Evolutionary conservation across 176 grass and related monocot genomes (phyloP).

Genomic region (Tillandsia fasciculata): DNA sequence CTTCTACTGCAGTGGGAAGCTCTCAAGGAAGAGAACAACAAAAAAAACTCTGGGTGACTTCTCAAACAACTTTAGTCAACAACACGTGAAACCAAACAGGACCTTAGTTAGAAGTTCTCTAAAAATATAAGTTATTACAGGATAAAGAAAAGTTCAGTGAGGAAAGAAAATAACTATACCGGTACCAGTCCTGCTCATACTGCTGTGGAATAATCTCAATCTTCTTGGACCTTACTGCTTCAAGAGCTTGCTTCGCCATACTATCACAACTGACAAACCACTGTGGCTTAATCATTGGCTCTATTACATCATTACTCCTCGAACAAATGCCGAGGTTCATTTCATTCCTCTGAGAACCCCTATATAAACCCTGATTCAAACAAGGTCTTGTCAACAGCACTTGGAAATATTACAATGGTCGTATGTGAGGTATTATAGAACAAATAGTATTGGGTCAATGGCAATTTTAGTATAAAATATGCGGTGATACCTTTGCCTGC

Average conservation of each 20-base stretch:
- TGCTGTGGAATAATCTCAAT: constrained; percentile 94
- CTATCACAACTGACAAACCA: constrained; percentile 80
- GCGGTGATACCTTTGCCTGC: constrained; percentile 46
- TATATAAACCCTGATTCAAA: constrained; percentile 55
- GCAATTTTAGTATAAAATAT: background rate
- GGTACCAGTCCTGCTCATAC: constrained; percentile 88
- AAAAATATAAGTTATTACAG: background rate
- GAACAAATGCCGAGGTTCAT: constrained; percentile 90
- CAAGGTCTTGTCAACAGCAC: constrained; percentile 24
- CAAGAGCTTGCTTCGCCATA: constrained; percentile 72
- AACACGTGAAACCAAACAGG: no score
- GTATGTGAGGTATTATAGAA: background rate
- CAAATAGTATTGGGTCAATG: background rate
- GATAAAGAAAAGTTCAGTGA: background rate
- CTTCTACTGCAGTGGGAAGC: no score
- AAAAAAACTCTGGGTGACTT: no score
- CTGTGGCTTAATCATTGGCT: constrained; percentile 82
- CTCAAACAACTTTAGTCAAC: no score
- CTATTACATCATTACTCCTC: constrained; percentile 73
- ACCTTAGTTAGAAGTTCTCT: no score
- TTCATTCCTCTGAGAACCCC: constrained; percentile 82
- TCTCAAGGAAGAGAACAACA: no score
- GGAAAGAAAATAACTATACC: constrained; percentile 32
- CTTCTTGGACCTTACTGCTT: constrained; percentile 66
- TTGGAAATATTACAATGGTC: background rate